Conservation (phyloP, 75 land plant genomes). For the Sequoia sempervirens region DNA sequence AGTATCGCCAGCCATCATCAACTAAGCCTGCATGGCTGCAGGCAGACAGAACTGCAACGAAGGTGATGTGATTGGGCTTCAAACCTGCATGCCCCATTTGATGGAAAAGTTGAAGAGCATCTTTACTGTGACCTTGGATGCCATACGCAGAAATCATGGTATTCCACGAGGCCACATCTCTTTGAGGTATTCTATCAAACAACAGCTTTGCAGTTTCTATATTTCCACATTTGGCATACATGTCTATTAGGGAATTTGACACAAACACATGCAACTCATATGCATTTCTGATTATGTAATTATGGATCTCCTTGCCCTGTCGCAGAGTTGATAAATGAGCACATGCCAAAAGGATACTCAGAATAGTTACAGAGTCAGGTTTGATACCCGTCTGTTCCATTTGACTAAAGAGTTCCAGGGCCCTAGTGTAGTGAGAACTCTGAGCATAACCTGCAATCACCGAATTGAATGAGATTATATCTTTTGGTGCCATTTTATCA, state of each 20-base stretch:
- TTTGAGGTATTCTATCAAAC: constrained; percentile 33
- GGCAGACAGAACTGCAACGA: constrained; percentile 21
- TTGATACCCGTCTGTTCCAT: neutral
- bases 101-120: constrained; percentile 32
- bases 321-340: constrained; percentile 30
- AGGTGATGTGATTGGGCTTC: constrained; percentile 21
- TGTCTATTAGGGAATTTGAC: constrained; percentile 49
- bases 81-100: constrained; percentile 21
- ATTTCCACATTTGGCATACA: constrained; percentile 67
- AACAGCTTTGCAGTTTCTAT: constrained; percentile 24
- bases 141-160: constrained; percentile 35
- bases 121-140: constrained; percentile 19
- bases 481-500: neutral
- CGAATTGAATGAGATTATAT: neutral
- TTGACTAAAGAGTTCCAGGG: neutral
- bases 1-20: constrained; percentile 11
- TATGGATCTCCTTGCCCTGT: constrained; percentile 55
- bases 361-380: constrained; percentile 19
- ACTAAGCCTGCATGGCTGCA: constrained; percentile 23
- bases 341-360: constrained; percentile 41
- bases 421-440: neutral
- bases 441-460: neutral
- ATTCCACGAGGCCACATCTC: constrained; percentile 61
- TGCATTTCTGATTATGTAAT: constrained; percentile 19
- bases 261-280: constrained; percentile 23